Conservation (phyloP, 306 rosid genomes). For the Vicia sativa region DNA sequence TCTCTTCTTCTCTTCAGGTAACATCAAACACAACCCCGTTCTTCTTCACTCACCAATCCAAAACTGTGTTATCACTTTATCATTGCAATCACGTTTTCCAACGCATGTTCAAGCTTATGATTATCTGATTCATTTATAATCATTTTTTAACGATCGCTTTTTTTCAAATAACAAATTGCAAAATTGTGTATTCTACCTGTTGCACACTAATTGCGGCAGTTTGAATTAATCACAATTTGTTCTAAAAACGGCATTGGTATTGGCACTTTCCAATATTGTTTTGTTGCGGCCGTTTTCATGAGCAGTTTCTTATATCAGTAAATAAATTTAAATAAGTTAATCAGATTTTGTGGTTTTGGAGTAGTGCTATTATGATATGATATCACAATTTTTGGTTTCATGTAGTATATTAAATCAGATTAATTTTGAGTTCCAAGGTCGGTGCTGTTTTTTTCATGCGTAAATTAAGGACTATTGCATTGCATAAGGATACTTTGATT, state of each 20-base stretch:
- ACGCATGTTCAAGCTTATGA: not conserved
- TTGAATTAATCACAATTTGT: no score
- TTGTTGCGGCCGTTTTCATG: no score
- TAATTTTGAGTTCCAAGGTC: constrained; percentile 1
- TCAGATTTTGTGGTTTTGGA: not conserved
- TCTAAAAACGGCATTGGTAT: no score
- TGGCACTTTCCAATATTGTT: no score
- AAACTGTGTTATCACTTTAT: not conserved
- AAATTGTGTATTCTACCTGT: no score
- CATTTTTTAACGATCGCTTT: not conserved
- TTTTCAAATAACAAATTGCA: no score
- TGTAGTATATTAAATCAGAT: not conserved
- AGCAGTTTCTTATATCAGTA: not conserved
- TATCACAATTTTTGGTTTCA: no score
- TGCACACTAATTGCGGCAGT: no score
- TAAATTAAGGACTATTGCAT: not conserved
- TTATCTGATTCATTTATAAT: not conserved
- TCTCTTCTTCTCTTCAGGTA: constrained; percentile 16
- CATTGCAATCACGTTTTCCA: not conserved
- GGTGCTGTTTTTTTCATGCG: not conserved
- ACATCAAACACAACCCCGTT: not conserved
- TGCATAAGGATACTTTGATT: not conserved
- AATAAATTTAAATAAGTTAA: not conserved
- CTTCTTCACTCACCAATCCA: not conserved
- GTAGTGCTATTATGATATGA: not conserved